Percentiles rank a stretch among this genome's conserved stretches.
Conservation (phyloP, 140 eudicot genomes). For the Anethum foeniculum region DNA sequence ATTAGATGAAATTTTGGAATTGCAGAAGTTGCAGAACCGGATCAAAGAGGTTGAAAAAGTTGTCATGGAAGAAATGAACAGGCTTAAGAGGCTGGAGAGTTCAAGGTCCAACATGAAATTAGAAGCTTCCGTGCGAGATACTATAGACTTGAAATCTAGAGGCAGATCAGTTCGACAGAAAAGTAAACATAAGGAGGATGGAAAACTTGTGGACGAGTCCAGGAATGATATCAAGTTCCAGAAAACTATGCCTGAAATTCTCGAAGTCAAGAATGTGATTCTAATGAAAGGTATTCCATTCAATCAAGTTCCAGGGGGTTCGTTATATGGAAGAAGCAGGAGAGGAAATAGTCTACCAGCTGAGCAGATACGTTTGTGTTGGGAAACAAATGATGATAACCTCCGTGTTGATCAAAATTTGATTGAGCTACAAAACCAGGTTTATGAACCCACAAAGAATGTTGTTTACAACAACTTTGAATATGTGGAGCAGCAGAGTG, state of each 20-base stretch:
- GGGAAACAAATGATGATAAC: conserved; percentile 51
- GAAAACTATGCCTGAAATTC: conserved; percentile 8
- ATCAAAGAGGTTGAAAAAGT: conserved; percentile 55
- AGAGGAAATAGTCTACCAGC: conserved; percentile 39
- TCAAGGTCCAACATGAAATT: conserved; percentile 22
- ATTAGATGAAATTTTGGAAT: conserved; percentile 39
- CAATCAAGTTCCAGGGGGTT: conserved; percentile 57
- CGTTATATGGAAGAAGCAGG: conserved; percentile 30
- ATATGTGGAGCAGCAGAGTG: conserved; percentile 8
- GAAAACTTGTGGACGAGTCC: neutral
- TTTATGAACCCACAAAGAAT: conserved; percentile 25
- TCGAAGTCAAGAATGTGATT: conserved; percentile 39
- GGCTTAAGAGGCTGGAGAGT: conserved; percentile 25
- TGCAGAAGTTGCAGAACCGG: conserved; percentile 51
- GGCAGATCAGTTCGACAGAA: conserved; percentile 15
- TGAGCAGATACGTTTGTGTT: conserved; percentile 59
- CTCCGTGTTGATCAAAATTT: conserved; percentile 19
- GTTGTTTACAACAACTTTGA: conserved; percentile 14
- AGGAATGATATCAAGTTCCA: conserved; percentile 25
- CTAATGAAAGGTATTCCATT: conserved; percentile 80
- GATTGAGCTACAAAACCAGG: conserved; percentile 30
- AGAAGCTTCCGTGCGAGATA: conserved; percentile 31
- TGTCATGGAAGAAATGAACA: conserved; percentile 40
- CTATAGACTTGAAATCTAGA: conserved; percentile 26
- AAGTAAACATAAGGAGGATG: conserved; percentile 13